Evolutionary conservation across 495 filamentous ascomycete genomes (phyloP), one percentile per base, ranked within the genome.

Genomic region (Echria macrotheca): DNA sequence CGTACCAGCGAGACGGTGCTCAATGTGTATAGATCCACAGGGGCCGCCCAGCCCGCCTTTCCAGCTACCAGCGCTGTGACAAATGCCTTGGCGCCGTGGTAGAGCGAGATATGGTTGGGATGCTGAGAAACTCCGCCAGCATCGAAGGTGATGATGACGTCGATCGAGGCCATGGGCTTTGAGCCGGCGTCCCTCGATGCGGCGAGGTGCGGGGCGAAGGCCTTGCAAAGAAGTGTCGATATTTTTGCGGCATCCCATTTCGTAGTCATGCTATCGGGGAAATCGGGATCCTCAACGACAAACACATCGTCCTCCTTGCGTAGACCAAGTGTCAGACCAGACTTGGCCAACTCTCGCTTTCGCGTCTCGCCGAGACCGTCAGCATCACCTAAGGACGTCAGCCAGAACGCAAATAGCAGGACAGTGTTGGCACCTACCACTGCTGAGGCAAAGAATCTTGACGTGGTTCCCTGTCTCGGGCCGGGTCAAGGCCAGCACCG

Each of bases 391-490:
- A 38, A 3, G 12, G 6, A 8, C 10, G n/a, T 4, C 3, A 29
- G 2, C 6, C 2, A 49, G 24, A 49, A 44, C 14, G 55, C 42
- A 26, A 29, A 15, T 8, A 11, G 15, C n/a, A 6, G 25, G n/a
- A 29, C 7, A 26, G 3, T 15, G n/a, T 1, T 21, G 17, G 10
- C 22, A 31, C 28, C 23, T 74, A 83, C 86, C 87, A 53, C 79
- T 89, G 65, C 87, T 91, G 44, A 98, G 70, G 68, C 93, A 98
- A 25, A 98, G 74, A 54, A 98, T 93, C 67, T 91, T 90, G 53
- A 98, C 73, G 59, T 89, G 87, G 60, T 98, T 98, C 1, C 88
- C 85, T 17, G 84, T 68, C 49, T 81, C 78, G 9, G 61, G 85
- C 17, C 78, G 75, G 12, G 89, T 89, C 22, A 98, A 75, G 4